These are phyloP conservation scores for Monascus ruber DNA, from an alignment of 2,329 filamentous ascomycete species.

Conservation along the genomic window DNA sequence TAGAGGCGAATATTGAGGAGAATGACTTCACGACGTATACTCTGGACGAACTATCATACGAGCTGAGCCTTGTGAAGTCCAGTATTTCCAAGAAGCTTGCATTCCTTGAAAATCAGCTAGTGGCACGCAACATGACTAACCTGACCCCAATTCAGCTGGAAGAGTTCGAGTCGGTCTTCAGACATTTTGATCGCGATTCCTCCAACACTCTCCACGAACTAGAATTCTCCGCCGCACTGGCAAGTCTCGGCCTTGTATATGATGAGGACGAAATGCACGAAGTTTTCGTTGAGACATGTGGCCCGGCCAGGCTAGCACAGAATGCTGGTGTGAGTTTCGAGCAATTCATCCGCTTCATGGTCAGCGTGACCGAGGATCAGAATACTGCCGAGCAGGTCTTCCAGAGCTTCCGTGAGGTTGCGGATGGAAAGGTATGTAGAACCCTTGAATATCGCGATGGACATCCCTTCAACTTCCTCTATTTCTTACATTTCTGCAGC, in stretches of 20 bases:
- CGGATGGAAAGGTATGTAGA: slow-evolving; percentile 68
- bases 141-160: slow-evolving; percentile 95
- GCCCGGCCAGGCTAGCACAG: slow-evolving; percentile 46
- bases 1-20: slow-evolving; percentile 95
- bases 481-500: slow-evolving; percentile 31
- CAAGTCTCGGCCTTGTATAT: slow-evolving; percentile 90
- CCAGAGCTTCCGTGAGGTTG: slow-evolving; percentile 93
- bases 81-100: slow-evolving; percentile 92
- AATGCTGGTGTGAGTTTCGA: slow-evolving; percentile 74
- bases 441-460: too few relatives aligned
- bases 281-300: slow-evolving; percentile 80
- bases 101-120: slow-evolving; percentile 97
- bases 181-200: slow-evolving; percentile 90
- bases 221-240: slow-evolving; percentile 89
- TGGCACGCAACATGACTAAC: slow-evolving; percentile 97
- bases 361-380: slow-evolving; percentile 96
- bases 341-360: slow-evolving; percentile 99
- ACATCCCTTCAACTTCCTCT: neutral
- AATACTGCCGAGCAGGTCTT: slow-evolving; percentile 98
- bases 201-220: slow-evolving; percentile 84
- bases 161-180: slow-evolving; percentile 96
- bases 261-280: slow-evolving; percentile 98
- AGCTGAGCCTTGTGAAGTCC: slow-evolving; percentile 79
- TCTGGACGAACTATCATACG: slow-evolving; percentile 90
- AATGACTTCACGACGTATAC: slow-evolving; percentile 99